Percentiles rank a stretch among this genome's conserved stretches.
These are phyloP conservation scores for Vitis riparia DNA, from an alignment of 164 flowering plant species.

Conservation along the genomic window DNA sequence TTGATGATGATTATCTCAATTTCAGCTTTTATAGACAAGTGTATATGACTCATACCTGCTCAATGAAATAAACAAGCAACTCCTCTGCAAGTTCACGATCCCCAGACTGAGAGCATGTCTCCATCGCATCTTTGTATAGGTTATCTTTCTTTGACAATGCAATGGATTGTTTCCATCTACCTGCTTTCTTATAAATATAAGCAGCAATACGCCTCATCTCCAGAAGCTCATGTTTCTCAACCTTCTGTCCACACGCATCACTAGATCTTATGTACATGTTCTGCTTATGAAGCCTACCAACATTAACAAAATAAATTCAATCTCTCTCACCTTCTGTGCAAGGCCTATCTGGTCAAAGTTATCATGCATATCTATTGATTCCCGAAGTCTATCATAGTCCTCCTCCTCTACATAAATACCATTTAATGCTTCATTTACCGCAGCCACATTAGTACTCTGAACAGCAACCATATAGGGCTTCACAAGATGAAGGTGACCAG, in stretches of 20 bases:
- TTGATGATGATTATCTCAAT: too few relatives aligned
- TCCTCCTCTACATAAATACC: constrained; percentile 89
- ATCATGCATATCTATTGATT: constrained; percentile 93
- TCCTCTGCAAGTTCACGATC: constrained; percentile 97
- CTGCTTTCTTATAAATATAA: constrained; percentile 95
- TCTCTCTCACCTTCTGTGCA: constrained; percentile 81
- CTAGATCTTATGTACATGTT: not conserved
- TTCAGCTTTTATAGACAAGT: too few relatives aligned
- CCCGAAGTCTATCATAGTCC: constrained; percentile 91
- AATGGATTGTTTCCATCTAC: constrained; percentile 98
- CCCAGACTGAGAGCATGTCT: constrained; percentile 95
- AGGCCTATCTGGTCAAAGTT: constrained; percentile 97
- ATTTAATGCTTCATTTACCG: constrained; percentile 96
- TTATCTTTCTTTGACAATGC: constrained; percentile 96
- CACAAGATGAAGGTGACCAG: constrained; percentile 87
- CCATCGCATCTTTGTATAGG: constrained; percentile 97
- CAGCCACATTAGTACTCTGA: constrained; percentile 92
- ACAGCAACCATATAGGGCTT: constrained; percentile 99
- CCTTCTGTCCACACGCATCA: constrained; percentile 46
- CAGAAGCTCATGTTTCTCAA: constrained; percentile 98
- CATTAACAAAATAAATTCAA: not conserved
- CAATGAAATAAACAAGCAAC: constrained; percentile 95
- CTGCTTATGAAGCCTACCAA: not conserved
- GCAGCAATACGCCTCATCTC: constrained; percentile 99
- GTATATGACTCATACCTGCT: constrained; percentile 53